phyloP scores from a whole-genome alignment of 257 asterid genomes.

The Solanum acaule region DNA sequence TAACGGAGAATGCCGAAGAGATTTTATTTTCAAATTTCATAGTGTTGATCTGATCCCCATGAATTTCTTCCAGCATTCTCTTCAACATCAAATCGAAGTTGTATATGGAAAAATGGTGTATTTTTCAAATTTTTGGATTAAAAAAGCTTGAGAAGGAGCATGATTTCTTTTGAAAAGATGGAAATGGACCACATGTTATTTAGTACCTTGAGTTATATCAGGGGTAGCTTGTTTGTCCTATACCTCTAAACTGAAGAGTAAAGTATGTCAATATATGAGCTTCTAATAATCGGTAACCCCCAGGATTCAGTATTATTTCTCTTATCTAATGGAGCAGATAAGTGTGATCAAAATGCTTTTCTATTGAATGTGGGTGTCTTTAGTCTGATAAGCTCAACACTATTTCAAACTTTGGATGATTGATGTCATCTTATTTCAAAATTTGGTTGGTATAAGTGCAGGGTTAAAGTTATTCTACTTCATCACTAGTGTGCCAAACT shows the following conservation, averaged over 20 bases:
- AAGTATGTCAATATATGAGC: background rate
- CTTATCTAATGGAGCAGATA: background rate
- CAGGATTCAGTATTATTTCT: background rate
- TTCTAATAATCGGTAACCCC: background rate
- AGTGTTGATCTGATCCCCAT: background rate
- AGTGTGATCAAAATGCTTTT: background rate
- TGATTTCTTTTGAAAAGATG: background rate
- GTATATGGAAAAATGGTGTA: background rate
- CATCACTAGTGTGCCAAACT: background rate
- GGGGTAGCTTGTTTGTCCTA: slow-evolving; percentile 3
- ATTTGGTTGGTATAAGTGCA: background rate
- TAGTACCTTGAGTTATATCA: slow-evolving; percentile 18
- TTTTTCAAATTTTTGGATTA: background rate
- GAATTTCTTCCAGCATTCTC: background rate
- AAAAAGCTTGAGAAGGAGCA: background rate
- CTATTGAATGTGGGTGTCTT: background rate
- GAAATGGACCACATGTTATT: slow-evolving; percentile 8
- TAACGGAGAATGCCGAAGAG: background rate
- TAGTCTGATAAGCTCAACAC: background rate
- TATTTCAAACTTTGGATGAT: background rate
- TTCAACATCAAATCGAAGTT: background rate
- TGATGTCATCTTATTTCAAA: background rate
- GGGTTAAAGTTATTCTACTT: no score
- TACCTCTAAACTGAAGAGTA: background rate
- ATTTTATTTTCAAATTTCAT: background rate